Evolutionary conservation across 2,329 filamentous ascomycete species (phyloP), one percentile per base, ranked within the genome.

Genomic region (Elsinoe fawcettii): DNA sequence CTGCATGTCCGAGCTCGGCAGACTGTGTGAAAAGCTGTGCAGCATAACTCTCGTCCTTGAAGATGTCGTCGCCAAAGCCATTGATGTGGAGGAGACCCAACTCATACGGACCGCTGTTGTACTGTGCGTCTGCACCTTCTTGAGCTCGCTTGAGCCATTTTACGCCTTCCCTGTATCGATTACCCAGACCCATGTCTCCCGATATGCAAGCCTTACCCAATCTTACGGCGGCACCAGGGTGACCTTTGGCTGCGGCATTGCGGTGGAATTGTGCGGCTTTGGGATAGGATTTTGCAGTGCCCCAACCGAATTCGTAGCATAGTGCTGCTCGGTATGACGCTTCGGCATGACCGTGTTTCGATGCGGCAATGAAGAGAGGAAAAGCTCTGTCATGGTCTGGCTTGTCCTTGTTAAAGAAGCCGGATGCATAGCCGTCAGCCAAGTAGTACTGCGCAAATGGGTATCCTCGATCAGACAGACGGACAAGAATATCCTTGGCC

Each of bases 241-340:
- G 93, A 60, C 90, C 88, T 72, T 96, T 97, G 5, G 91, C 88
- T 1, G 93, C 91, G 8, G 91, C 88, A 61, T 87, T 86, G 56
- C 92, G 86, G 68, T 96, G 87, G 70, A 93, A 99, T 69, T 97
- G 91, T 1, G 95, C 88, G 43, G 93, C 92, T 73, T 96, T 96
- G 51, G 87, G 83, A 58, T 88, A 87, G 66, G 96, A 90, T 66
- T 90, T 90, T 58, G 90, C 85, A 66, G 87, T 95, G 39, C 93
- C 93, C 93, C 93, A 99, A 61, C 91, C 93, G 72, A 96, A 97
- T 71, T 99, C 93, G 74, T 97, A 97, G 75, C 91, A 96, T 57
- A 99, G 78, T 14, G 88, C 93, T 55, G 92, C 87, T 57, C 93
- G 87, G 73, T 96, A 99, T 34, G 86, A 91, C 58, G 93, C 93